A percentile compares a stretch with the other conserved stretches of the same genome.
Evolutionary conservation across 1,284 basidiomycete species (phyloP).

Genomic region (Wolfiporia cocos): DNA sequence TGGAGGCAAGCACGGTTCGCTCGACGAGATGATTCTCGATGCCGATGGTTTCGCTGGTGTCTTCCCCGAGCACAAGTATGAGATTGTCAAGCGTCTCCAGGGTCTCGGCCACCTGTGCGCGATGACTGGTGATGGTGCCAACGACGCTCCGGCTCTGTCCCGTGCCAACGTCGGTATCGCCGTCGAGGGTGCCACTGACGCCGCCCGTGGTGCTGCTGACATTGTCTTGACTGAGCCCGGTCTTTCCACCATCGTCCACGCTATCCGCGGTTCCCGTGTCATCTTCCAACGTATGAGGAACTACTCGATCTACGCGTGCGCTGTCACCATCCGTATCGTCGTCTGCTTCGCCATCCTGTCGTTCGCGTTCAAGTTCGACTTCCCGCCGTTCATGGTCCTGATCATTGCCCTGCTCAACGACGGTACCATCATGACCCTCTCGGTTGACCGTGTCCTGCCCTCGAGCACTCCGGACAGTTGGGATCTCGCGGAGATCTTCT

Average conservation of each 20-base stretch:
- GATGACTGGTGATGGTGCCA: conserved; percentile 97
- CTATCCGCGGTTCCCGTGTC: conserved; percentile 91
- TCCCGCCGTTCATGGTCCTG: conserved; percentile 99
- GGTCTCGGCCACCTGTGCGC: conserved; percentile 84
- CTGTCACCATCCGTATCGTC: conserved; percentile 97
- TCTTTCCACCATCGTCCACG: conserved; percentile 95
- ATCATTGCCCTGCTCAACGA: conserved; percentile 97
- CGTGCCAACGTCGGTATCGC: conserved; percentile 97
- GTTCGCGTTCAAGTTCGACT: conserved; percentile 95
- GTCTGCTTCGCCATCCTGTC: conserved; percentile 95
- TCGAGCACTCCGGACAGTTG: conserved; percentile 90
- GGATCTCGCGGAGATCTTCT: conserved; percentile 96
- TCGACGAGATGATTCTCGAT: conserved; percentile 93
- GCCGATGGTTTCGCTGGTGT: conserved; percentile 93
- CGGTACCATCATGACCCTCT: conserved; percentile 98
- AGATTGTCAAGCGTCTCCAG: conserved; percentile 91
- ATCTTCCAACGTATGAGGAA: conserved; percentile 98
- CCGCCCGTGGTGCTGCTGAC: conserved; percentile 92
- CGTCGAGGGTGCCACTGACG: conserved; percentile 95
- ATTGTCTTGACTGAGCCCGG: conserved; percentile 94
- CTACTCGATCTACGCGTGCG: conserved; percentile 90
- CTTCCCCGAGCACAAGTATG: conserved; percentile 96
- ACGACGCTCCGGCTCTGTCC: conserved; percentile 91
- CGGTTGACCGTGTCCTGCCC: conserved; percentile 93
- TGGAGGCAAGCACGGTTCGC: conserved; percentile 70